Conservation (phyloP, 495 filamentous ascomycete species). For the Evernia prunastri region DNA sequence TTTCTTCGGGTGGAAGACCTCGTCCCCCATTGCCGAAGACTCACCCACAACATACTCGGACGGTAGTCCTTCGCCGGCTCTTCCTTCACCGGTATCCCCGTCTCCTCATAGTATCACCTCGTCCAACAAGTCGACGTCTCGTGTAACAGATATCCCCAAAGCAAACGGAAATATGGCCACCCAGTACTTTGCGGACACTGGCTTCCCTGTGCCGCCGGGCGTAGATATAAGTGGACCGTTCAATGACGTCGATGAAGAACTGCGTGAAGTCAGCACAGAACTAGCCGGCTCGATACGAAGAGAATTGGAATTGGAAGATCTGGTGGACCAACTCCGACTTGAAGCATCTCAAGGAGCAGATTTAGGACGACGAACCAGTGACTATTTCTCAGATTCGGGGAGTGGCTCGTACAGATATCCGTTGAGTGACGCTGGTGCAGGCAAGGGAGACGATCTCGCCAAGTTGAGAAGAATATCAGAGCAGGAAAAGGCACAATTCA, state of each 20-base stretch:
- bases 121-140: constrained; percentile 34
- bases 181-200: constrained; percentile 31
- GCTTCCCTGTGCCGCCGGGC: constrained; percentile 34
- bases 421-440: constrained; percentile 49
- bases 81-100: constrained; percentile 52
- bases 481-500: constrained; percentile 84
- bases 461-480: constrained; percentile 75
- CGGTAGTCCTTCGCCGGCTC: constrained; percentile 50
- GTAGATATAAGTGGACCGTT: constrained; percentile 39
- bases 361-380: constrained; percentile 72
- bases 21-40: constrained; percentile 53
- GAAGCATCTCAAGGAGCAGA: constrained; percentile 56
- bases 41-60: constrained; percentile 62
- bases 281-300: constrained; percentile 84
- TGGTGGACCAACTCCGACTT: constrained; percentile 77
- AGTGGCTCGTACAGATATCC: constrained; percentile 74
- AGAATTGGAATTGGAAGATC: constrained; percentile 94
- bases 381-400: constrained; percentile 96
- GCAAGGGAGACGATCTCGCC: constrained; percentile 74
- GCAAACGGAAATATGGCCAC: constrained; percentile 30
- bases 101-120: constrained; percentile 28
- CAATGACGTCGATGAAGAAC: constrained; percentile 81
- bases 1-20: constrained; percentile 62
- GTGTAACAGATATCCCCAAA: constrained; percentile 43
- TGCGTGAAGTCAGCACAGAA: constrained; percentile 87